A percentile compares a stretch with the other conserved stretches of the same genome.
These are phyloP conservation scores for Akanthomyces lecanii DNA, from an alignment of 2,329 filamentous ascomycete species.

Conservation along the genomic window DNA sequence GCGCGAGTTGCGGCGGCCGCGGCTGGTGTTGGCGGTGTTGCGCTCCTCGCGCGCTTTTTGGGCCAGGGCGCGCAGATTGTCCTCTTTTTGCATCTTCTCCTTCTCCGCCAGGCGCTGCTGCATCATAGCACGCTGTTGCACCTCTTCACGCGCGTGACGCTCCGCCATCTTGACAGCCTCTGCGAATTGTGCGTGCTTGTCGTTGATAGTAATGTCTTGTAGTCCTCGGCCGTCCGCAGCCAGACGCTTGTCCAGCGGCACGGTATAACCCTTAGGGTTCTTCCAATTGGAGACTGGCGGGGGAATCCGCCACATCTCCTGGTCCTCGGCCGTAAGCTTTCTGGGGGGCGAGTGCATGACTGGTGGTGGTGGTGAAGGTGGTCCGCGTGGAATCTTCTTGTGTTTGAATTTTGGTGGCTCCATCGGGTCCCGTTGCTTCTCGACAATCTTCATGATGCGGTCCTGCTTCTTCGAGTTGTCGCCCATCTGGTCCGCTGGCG, in stretches of 20 bases:
- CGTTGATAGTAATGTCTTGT: slow-evolving; percentile 93
- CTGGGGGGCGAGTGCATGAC: slow-evolving; percentile 92
- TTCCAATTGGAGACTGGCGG: slow-evolving; percentile 98
- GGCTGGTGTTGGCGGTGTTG: slow-evolving; percentile 46
- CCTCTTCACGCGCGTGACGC: slow-evolving; percentile 90
- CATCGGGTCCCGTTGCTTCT: slow-evolving; percentile 89
- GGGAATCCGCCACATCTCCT: slow-evolving; percentile 87
- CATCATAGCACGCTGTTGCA: slow-evolving; percentile 88
- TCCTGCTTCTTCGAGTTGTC: slow-evolving; percentile 82
- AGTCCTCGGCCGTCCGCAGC: slow-evolving; percentile 88
- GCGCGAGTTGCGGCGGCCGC: slow-evolving; percentile 36
- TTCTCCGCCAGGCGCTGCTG: slow-evolving; percentile 95
- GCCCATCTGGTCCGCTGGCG: slow-evolving; percentile 95
- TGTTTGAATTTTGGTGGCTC: slow-evolving; percentile 98
- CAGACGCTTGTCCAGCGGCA: slow-evolving; percentile 90
- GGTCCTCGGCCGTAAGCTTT: slow-evolving; percentile 93
- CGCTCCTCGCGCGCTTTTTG: slow-evolving; percentile 89
- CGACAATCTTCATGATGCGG: slow-evolving; percentile 96
- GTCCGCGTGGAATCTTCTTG: slow-evolving; percentile 93
- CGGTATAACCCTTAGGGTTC: slow-evolving; percentile 97
- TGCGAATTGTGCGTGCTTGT: slow-evolving; percentile 95
- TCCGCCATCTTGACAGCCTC: slow-evolving; percentile 94
- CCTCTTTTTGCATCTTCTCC: slow-evolving; percentile 91
- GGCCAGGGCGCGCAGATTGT: slow-evolving; percentile 79
- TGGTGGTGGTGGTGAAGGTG: slow-evolving; percentile 86